phyloP scores from a whole-genome alignment of 805 yeast species.

The Kazachstania martiniae region DNA sequence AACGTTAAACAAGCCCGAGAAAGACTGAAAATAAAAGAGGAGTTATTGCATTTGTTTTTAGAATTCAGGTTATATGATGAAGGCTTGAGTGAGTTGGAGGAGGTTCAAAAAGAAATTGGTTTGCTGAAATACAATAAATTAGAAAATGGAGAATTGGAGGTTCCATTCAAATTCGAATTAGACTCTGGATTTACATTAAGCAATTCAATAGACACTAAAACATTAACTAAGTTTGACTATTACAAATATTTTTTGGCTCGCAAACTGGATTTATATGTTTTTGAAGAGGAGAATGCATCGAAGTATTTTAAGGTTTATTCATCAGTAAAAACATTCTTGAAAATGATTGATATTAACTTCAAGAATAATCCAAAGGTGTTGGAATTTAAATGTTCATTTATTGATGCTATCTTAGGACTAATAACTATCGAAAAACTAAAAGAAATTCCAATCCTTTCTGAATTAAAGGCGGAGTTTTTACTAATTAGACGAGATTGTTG shows the following conservation, averaged over 20 bases:
- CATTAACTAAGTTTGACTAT: slow-evolving; percentile 12
- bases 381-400: slow-evolving; percentile 15
- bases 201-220: slow-evolving; percentile 8
- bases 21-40: slow-evolving; percentile 14
- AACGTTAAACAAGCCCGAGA: slow-evolving; percentile 5
- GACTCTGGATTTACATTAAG: slow-evolving; percentile 5
- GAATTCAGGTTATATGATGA: slow-evolving; percentile 20
- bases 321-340: slow-evolving; percentile 10
- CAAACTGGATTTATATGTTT: slow-evolving; percentile 12
- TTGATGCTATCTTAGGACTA: slow-evolving; percentile 9
- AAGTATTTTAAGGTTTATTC: slow-evolving; percentile 7
- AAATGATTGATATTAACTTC: slow-evolving; percentile 7
- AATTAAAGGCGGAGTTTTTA: slow-evolving; percentile 33
- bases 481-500: slow-evolving; percentile 31
- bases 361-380: slow-evolving; percentile 7
- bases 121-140: slow-evolving; percentile 3
- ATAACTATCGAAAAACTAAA: slow-evolving; percentile 4
- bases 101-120: slow-evolving; percentile 7
- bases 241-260: slow-evolving; percentile 16
- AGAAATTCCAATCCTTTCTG: slow-evolving; percentile 7
- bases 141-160: slow-evolving; percentile 14
- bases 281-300: slow-evolving; percentile 5
- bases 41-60: slow-evolving; percentile 17
- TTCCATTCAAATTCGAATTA: slow-evolving; percentile 10
- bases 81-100: slow-evolving; percentile 13